Percentiles rank a stretch among this genome's conserved stretches.
phyloP scores from a whole-genome alignment of 73 alveolate species.

The Paramecium biaurelia region DNA sequence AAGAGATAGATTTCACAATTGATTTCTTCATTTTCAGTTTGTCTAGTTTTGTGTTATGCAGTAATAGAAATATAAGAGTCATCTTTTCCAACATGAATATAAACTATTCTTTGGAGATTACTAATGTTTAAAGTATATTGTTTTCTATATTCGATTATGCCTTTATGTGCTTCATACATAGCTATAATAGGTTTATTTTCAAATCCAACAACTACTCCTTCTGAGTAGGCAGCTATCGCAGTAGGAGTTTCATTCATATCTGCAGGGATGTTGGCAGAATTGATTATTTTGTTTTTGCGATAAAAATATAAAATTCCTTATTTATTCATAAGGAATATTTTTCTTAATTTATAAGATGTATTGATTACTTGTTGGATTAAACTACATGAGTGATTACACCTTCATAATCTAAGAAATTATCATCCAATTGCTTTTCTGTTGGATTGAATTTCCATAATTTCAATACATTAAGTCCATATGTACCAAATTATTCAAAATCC shows the following conservation, averaged over 20 bases:
- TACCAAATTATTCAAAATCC: not conserved
- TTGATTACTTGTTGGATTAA: not conserved
- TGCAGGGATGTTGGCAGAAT: not conserved
- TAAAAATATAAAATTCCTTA: not conserved
- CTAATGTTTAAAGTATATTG: not conserved
- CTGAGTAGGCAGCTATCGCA: not conserved
- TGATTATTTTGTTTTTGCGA: constrained; percentile 1
- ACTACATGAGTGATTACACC: not conserved
- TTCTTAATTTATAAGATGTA: not conserved
- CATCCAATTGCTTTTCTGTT: not conserved
- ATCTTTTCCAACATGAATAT: constrained; percentile 33
- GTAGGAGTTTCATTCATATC: not conserved
- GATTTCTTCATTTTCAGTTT: not conserved
- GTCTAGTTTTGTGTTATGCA: constrained; percentile 4
- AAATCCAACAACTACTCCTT: constrained; percentile 44
- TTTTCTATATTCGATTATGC: not conserved
- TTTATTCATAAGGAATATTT: not conserved
- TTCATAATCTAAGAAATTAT: not conserved
- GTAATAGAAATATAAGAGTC: constrained; percentile 8
- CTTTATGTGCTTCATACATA: not conserved
- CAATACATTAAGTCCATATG: not conserved
- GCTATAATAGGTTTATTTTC: constrained; percentile 9
- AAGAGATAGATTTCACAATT: constrained; percentile 48
- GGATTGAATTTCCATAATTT: constrained; percentile 6
- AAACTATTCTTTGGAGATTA: not conserved